Evolutionary conservation across 2,329 filamentous ascomycete genomes (phyloP), one percentile per base, ranked within the genome.

Genomic region (Metarhizium rileyi): DNA sequence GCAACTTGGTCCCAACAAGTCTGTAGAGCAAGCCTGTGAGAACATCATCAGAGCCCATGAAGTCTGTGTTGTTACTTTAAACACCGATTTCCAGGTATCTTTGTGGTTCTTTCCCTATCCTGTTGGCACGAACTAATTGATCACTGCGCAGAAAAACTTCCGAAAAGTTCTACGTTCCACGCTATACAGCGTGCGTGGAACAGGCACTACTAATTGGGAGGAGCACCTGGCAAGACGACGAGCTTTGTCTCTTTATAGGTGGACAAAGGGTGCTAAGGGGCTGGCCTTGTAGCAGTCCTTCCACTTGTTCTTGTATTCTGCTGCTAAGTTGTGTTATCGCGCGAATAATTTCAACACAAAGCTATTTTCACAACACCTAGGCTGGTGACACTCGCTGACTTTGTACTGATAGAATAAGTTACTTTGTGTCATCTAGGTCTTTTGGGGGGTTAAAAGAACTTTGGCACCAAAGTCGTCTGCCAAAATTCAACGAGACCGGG

Each of bases 191-290:
- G 72, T 71, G 2, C 67, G 68, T n/a, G 67, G 70, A 12, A 60
- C 63, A 9, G 66, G 66, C 14, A 63, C 63, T 40, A 64, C 65
- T 14, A 65, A 69, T 22, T 65, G 65, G 57, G 69, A 71, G 44
- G 70, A 74, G 56, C 68, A 70, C 44, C 63, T 66, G 63, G 74
- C 65, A 51, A 66, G 67, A 56, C 65, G 74, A 12, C 65, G 73
- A 49, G 74, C 75, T 50, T 63, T 78, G n/a, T 75, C 74, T 5
- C 59, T 77, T 42, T 78, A 78, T 55, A 67, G 74, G 42, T 78
- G 75, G 75, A 77, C 65, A 2, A 63, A 59, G 46, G 66, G 66
- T 0, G 63, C 64, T 5, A 66, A 61, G 27, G 66, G 66, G 0
- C 42, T 69, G 35, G 65, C 59, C 2, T 48, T 67, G 43, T 67